These are phyloP conservation scores for Phytomonas sp. DNA, from an alignment of 208 protist species.

Conservation along the genomic window DNA sequence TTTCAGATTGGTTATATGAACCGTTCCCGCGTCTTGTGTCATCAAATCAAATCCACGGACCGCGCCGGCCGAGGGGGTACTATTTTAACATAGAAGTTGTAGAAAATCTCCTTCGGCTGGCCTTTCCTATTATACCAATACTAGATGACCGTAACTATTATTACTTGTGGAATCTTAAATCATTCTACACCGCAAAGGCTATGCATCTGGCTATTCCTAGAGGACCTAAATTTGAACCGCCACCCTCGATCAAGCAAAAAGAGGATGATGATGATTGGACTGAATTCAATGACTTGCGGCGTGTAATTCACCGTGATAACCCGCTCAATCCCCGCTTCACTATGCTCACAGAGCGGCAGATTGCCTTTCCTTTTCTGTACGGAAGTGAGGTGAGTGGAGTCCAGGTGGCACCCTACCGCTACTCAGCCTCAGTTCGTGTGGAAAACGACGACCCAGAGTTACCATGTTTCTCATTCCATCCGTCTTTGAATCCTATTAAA, in stretches of 20 bases:
- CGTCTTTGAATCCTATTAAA: conserved; percentile 97
- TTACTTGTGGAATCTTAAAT: conserved; percentile 98
- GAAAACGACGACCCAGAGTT: conserved; percentile 94
- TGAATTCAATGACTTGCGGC: conserved; percentile 99
- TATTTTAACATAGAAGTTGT: conserved; percentile 90
- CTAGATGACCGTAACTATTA: conserved; percentile 99
- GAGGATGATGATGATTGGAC: conserved; percentile 99
- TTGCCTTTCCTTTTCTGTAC: conserved; percentile 99
- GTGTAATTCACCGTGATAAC: conserved; percentile 98
- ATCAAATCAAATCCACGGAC: conserved; percentile 67
- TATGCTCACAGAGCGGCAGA: conserved; percentile 99
- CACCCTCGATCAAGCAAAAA: conserved; percentile 28
- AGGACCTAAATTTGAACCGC: conserved; percentile 96
- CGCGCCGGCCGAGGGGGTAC: conserved; percentile 74
- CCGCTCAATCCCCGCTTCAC: conserved; percentile 84
- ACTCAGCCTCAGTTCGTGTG: conserved; percentile 87
- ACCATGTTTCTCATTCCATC: conserved; percentile 98
- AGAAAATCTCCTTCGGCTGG: conserved; percentile 91
- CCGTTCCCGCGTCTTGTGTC: conserved; percentile 89
- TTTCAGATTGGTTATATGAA: conserved; percentile 99
- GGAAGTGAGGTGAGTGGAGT: conserved; percentile 95
- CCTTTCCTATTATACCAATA: conserved; percentile 93
- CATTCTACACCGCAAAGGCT: conserved; percentile 99
- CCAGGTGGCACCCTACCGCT: conserved; percentile 92
- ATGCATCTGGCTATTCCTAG: conserved; percentile 99